Base-by-base conservation (phyloP, 2,329 filamentous ascomycete species). In the Fusarium mangiferae region DNA sequence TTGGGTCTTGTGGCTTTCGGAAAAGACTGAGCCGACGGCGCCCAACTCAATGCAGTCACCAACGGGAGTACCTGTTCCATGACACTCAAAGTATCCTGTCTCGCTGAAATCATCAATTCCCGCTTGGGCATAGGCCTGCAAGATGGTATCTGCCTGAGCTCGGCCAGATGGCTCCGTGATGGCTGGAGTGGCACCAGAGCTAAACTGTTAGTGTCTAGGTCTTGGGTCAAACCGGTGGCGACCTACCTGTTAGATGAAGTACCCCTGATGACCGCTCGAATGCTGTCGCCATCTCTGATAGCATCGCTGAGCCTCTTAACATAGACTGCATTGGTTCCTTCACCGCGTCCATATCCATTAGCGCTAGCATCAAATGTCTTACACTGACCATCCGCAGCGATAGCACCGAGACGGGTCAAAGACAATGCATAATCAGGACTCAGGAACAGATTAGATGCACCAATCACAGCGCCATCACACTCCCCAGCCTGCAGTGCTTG, bases 271-370 rank as follows among this genome's bases (percentile, higher is more conserved):
- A 89, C 81, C 7, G 82, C 84, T 13, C 86, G 82, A 45, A 89
- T 86, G 0, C 83, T 84, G 68, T 91, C 87, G 6, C 86, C 86
- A 66, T 88, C 86, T 15, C 80, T 77, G 7, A 90, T 72, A 2
- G 89, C 90, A 68, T 88, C 84, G 4, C 82, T 79, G 0, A 91
- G 80, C 2, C 83, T 83, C 79, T 91, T 91, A 5, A 92, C 70
- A 6, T 90, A 77, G 4, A 91, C 77, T 18, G 86, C 83, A 1
- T 83, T 87, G 24, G 87, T 81, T 0, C 88, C 90, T 73, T 92
- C 90, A 3, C 88, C 90, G 20, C 89, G 85, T 2, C 85, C 88
- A 76, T 91, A 92, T 20, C 77, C 78, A 71, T 83, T 79, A 14
- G 87, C 90, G 8, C 82, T 82, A 12, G 81, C 77, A 72, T 89